phyloP scores from a whole-genome alignment of 2,329 filamentous ascomycete genomes.

The Escovopsis weberi region DNA sequence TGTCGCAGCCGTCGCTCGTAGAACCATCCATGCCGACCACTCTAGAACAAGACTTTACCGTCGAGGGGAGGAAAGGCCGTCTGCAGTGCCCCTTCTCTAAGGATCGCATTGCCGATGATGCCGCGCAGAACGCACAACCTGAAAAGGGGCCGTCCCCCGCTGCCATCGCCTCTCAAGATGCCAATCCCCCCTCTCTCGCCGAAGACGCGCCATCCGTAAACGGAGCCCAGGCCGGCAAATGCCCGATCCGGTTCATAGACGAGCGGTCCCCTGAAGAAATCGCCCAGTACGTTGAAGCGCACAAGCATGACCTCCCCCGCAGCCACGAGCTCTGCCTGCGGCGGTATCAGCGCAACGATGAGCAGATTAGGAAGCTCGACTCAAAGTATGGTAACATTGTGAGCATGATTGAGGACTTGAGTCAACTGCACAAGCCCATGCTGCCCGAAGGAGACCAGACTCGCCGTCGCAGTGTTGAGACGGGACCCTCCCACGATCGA shows the following conservation, averaged over 20 bases:
- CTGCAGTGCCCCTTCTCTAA: slow-evolving; percentile 68
- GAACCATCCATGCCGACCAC: slow-evolving; percentile 47
- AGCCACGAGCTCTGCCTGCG: slow-evolving; percentile 89
- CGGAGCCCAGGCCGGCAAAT: slow-evolving; percentile 46
- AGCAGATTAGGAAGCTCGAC: slow-evolving; percentile 75
- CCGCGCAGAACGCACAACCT: slow-evolving; percentile 11
- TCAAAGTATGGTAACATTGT: slow-evolving; percentile 87
- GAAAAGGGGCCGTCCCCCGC: slow-evolving; percentile 21
- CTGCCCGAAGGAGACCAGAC: slow-evolving; percentile 45
- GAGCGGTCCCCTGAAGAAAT: slow-evolving; percentile 89
- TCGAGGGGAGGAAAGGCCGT: slow-evolving; percentile 64
- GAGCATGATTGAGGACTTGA: slow-evolving; percentile 86
- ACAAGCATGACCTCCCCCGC: slow-evolving; percentile 87
- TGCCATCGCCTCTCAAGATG: slow-evolving; percentile 38
- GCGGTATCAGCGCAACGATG: slow-evolving; percentile 75
- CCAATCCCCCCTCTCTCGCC: slow-evolving; percentile 49
- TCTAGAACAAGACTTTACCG: slow-evolving; percentile 83
- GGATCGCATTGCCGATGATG: slow-evolving; percentile 11
- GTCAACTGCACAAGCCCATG: slow-evolving; percentile 77
- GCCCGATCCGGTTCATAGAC: slow-evolving; percentile 84
- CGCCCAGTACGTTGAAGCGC: slow-evolving; percentile 82
- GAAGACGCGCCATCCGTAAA: slow-evolving; percentile 42
- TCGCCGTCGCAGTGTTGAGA: slow-evolving; percentile 27
- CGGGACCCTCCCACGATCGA: slow-evolving; percentile 47
- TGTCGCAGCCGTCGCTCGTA: slow-evolving; percentile 28